phyloP scores from a whole-genome alignment of 1,139 yeast genomes.

The Yamadazyma dendronema region DNA sequence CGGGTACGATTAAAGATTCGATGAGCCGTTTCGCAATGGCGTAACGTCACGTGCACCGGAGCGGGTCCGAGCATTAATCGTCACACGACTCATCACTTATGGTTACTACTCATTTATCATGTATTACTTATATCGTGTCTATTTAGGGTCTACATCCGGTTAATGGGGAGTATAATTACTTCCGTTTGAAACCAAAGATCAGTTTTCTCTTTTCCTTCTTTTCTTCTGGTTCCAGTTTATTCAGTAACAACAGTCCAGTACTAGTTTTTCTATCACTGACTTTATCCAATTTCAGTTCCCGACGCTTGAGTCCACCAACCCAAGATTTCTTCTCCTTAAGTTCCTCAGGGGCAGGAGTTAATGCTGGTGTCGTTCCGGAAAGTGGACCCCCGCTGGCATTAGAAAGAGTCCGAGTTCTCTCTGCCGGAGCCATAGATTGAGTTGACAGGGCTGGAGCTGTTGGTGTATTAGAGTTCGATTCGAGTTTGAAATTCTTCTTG shows the following conservation, averaged over 20 bases:
- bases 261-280: conserved; percentile 17
- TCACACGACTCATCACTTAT: neutral
- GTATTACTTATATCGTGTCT: too few relatives aligned
- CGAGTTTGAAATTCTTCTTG: conserved; percentile 33
- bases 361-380: conserved; percentile 1
- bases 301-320: conserved; percentile 42
- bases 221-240: conserved; percentile 6
- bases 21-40: neutral
- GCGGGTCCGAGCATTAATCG: neutral
- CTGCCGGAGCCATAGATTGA: neutral
- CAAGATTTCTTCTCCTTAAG: conserved; percentile 40
- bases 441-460: neutral
- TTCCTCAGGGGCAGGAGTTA: conserved; percentile 9
- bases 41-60: neutral
- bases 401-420: conserved; percentile 5
- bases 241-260: conserved; percentile 13
- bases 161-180: too few relatives aligned
- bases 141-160: too few relatives aligned
- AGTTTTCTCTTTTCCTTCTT: conserved; percentile 28
- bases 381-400: conserved; percentile 9
- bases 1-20: neutral
- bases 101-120: too few relatives aligned
- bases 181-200: conserved; percentile 41
- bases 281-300: conserved; percentile 27
- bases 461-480: conserved; percentile 14